Evolutionary conservation across 306 rosid genomes (phyloP).

Genomic region (Trifolium subterraneum): DNA sequence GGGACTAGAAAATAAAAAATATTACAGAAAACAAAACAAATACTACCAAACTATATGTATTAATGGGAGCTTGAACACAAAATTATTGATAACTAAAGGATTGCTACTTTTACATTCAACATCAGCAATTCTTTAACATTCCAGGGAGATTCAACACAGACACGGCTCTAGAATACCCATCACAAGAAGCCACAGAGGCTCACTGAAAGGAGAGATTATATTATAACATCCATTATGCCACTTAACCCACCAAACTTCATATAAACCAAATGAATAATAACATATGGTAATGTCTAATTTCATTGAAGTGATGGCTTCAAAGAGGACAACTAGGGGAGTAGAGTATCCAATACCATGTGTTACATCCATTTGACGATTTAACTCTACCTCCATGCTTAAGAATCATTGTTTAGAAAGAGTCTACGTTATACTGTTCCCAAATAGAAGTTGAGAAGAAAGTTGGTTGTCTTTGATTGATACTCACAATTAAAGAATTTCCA

Average conservation of each 20-base stretch:
- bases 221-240: slow-evolving; percentile 59
- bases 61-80: too few relatives aligned
- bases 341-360: slow-evolving; percentile 17
- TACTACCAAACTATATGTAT: too few relatives aligned
- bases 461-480: slow-evolving; percentile 17
- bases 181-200: slow-evolving; percentile 48
- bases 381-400: background rate
- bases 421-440: slow-evolving; percentile 21
- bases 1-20: background rate
- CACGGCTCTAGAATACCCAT: slow-evolving; percentile 59
- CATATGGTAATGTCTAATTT: slow-evolving; percentile 40
- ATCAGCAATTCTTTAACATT: slow-evolving; percentile 54
- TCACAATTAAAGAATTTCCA: slow-evolving; percentile 32
- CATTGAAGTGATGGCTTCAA: slow-evolving; percentile 38
- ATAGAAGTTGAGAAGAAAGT: slow-evolving; percentile 32
- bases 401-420: slow-evolving; percentile 21
- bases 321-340: slow-evolving; percentile 29
- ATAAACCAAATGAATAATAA: slow-evolving; percentile 52
- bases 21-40: background rate
- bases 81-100: slow-evolving; percentile 18
- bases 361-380: slow-evolving; percentile 32
- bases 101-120: slow-evolving; percentile 49
- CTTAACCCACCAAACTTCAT: slow-evolving; percentile 67
- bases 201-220: slow-evolving; percentile 53
- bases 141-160: slow-evolving; percentile 45